These are phyloP conservation scores for Heterobasidion annosum DNA, from an alignment of 1,284 basidiomycete species.

Conservation along the genomic window DNA sequence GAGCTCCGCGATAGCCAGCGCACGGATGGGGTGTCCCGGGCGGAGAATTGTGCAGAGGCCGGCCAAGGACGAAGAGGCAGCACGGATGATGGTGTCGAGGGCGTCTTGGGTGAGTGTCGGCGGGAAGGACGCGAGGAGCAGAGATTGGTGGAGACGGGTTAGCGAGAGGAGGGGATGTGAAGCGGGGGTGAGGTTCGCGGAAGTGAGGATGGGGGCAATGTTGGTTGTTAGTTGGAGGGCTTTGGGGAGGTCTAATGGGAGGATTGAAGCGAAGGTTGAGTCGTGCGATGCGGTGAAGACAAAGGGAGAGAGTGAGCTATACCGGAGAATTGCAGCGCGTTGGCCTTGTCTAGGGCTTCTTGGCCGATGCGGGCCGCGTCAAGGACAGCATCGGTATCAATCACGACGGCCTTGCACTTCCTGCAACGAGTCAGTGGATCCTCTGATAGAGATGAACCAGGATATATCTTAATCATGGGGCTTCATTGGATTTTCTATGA, in stretches of 20 bases:
- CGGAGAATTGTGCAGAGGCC: constrained; percentile 50
- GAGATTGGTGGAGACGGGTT: constrained; percentile 55
- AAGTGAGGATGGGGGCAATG: constrained; percentile 51
- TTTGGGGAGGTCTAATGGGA: constrained; percentile 39
- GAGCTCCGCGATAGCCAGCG: constrained; percentile 68
- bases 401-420: constrained; percentile 45
- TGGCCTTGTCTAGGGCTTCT: constrained; percentile 65
- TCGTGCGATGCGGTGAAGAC: background rate
- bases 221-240: constrained; percentile 55
- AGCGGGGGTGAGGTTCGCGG: constrained; percentile 45
- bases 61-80: constrained; percentile 43
- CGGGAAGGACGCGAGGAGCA: constrained; percentile 48
- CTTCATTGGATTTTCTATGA: background rate
- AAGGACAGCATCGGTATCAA: constrained; percentile 41
- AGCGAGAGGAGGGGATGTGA: constrained; percentile 74
- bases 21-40: constrained; percentile 73
- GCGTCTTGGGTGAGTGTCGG: constrained; percentile 30
- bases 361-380: constrained; percentile 58
- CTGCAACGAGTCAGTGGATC: constrained; percentile 39
- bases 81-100: constrained; percentile 58
- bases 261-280: background rate
- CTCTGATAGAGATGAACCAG: constrained; percentile 24
- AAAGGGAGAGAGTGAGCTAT: constrained; percentile 6
- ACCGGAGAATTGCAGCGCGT: constrained; percentile 49
- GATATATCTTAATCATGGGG: background rate